Evolutionary conservation across 805 yeast species (phyloP), one percentile per base, ranked within the genome.

Genomic region (Candida gorgasii): DNA sequence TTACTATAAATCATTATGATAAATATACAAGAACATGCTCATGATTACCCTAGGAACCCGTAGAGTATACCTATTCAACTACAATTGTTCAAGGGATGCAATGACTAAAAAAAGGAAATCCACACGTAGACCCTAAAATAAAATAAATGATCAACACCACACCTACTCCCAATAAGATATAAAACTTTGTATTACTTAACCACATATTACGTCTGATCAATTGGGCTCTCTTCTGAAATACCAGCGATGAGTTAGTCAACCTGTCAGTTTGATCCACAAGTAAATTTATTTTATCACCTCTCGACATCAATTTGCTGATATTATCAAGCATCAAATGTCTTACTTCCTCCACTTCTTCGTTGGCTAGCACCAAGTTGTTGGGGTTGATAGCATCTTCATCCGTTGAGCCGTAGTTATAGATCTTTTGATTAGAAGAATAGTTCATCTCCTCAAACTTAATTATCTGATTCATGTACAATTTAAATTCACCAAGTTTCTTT

Each of bases 211-310:
- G 68, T 51, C 79, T 79, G 26, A 86, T 74, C 40, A 74, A 69
- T 17, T 75, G 78, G 1, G 95, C 84, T 45, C 80, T 75, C 49
- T 83, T 79, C 50, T 87, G 80, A 59, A 88, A 88, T 19, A 83
- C 75, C 63, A 71, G 76, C 7, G 93, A 79, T 26, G 79, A 78
- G 29, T 77, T 73, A 50, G 82, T 86, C 60, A 88, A 73, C 40
- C 80, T 72, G 47, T 85, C 84, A 1, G 96, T 89, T 59, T 88
- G 88, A 59, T 83, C 86, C 22, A 88, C 92, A 48, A 88, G 69
- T 29, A 76, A 62, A 50, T 79, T 77, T 45, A 88, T 79, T 40
- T 86, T 75, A 54, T 88, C 96, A 15, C 95, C 95, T 39, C 96
- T 75, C 50, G 79, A 80, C 51, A 88, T 66, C 18, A 89, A 74